Base-by-base conservation (phyloP, 176 grass and related monocot genomes). In the Oryza meyeriana region DNA sequence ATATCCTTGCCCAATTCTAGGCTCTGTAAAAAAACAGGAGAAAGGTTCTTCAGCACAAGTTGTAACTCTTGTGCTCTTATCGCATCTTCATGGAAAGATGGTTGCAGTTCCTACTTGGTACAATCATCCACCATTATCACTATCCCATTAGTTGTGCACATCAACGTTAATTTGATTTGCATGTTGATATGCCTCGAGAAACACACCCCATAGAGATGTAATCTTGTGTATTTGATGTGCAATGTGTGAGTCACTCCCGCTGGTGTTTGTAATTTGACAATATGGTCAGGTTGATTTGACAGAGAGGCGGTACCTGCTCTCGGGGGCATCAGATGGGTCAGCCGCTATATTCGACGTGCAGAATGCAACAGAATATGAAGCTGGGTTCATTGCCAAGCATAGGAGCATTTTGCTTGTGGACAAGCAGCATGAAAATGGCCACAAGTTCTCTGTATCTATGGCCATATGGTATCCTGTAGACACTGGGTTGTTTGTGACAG, bases 381-480 rank as follows among this genome's bases (percentile, higher is more conserved):
- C 75, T 9, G 92, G 90, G 20, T 66, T 94, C 61, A 91, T 93
- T 57, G 92, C 95, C 3, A 98, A 89, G 81, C 95, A 93, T 72
- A 88, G 32, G 64, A 88, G 75, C 64, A 89, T 98, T 32, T 73
- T 98, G 79, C 71, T 88, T 16, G 85, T 98, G 57, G 94, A 96
- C 84, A 96, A 85, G 78, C 85, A 90, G 18, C 90, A 93, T 35
- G 69, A 84, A 59, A 71, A 80, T 62, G 93, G 92, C 20, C 95
- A 98, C 79, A 95, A 80, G 81, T 98, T 91, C 33, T 79, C 74
- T 62, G 64, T 98, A 52, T 98, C 95, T 2, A 79, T 79, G 27
- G 92, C 90, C 29, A 44, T 91, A 26, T 98, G 95, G 95, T 98
- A 98, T 80, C 92, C 92, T 6, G 81, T 98, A 34, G 95, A 98